phyloP scores from a whole-genome alignment of 169 alveolate species.

The Fabrea salina region DNA sequence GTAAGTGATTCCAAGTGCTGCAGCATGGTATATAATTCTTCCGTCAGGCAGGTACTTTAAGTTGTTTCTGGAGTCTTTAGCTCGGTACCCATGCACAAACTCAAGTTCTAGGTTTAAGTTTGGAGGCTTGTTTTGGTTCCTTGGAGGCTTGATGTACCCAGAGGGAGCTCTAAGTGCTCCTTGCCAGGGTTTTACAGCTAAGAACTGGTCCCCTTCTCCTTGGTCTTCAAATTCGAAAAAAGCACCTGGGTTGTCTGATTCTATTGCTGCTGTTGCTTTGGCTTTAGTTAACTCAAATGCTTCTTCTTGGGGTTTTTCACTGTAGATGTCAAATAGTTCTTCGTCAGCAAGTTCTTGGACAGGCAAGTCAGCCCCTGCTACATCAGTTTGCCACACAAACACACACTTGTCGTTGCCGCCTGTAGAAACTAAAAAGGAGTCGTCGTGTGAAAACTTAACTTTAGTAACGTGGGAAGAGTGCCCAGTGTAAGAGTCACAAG shows the following conservation, averaged over 20 bases:
- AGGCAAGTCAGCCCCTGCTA: conserved; percentile 47
- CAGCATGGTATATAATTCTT: conserved; percentile 75
- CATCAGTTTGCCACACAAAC: conserved; percentile 83
- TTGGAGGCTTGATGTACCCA: conserved; percentile 54
- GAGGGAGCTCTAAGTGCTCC: conserved; percentile 74
- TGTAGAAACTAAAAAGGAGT: conserved; percentile 66
- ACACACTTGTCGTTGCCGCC: conserved; percentile 89
- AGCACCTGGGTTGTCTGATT: conserved; percentile 46
- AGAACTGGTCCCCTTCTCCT: conserved; percentile 82
- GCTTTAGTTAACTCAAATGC: conserved; percentile 34
- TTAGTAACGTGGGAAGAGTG: conserved; percentile 84
- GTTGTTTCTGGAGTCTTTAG: conserved; percentile 78
- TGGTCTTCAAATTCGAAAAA: conserved; percentile 61
- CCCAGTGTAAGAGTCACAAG: conserved; percentile 73
- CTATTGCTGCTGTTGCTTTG: conserved; percentile 31
- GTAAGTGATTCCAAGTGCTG: conserved; percentile 71
- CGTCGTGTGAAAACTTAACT: conserved; percentile 73
- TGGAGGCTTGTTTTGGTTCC: conserved; percentile 66
- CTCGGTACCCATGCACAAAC: conserved; percentile 83
- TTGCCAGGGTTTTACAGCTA: conserved; percentile 83
- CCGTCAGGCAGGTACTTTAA: conserved; percentile 60
- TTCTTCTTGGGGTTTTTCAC: conserved; percentile 32
- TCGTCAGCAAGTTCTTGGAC: conserved; percentile 22
- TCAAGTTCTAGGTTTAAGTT: conserved; percentile 58
- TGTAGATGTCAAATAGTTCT: background rate